These are phyloP conservation scores for Phytophthora crassamura DNA, from an alignment of 352 stramenopile genomes.

Conservation along the genomic window DNA sequence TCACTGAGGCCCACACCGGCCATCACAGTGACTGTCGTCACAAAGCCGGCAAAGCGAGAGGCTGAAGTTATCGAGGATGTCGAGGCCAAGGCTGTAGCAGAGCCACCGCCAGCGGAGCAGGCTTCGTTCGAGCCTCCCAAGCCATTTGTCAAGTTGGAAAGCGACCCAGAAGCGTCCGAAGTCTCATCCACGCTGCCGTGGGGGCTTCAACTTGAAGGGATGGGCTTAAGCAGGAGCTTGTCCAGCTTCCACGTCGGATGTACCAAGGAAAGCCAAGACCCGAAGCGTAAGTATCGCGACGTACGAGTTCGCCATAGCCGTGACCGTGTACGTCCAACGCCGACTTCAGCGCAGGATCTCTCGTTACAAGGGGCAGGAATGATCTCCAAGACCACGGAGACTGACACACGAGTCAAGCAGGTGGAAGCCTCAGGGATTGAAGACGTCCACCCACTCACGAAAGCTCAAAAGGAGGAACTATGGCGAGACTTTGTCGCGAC, in stretches of 20 bases:
- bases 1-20: slow-evolving; percentile 3
- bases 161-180: not conserved
- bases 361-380: slow-evolving; percentile 26
- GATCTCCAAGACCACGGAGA: slow-evolving; percentile 1
- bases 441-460: slow-evolving; percentile 33
- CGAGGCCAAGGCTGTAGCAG: not conserved
- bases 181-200: not conserved
- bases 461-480: slow-evolving; percentile 42
- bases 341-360: slow-evolving; percentile 9
- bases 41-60: slow-evolving; percentile 17
- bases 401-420: not conserved
- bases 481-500: slow-evolving; percentile 52
- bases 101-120: not conserved
- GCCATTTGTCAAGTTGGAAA: slow-evolving; percentile 27
- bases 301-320: not conserved
- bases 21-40: slow-evolving; percentile 29
- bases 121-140: not conserved
- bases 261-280: too few species aligned
- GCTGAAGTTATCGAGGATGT: not conserved
- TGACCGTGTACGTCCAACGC: not conserved
- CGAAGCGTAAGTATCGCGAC: not conserved
- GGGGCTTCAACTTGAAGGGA: slow-evolving; percentile 19
- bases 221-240: slow-evolving; percentile 3
- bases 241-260: too few species aligned
- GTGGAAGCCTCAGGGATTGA: slow-evolving; percentile 11